These are phyloP conservation scores for Acorus calamus DNA, from an alignment of 106 monocot genomes.

Conservation along the genomic window DNA sequence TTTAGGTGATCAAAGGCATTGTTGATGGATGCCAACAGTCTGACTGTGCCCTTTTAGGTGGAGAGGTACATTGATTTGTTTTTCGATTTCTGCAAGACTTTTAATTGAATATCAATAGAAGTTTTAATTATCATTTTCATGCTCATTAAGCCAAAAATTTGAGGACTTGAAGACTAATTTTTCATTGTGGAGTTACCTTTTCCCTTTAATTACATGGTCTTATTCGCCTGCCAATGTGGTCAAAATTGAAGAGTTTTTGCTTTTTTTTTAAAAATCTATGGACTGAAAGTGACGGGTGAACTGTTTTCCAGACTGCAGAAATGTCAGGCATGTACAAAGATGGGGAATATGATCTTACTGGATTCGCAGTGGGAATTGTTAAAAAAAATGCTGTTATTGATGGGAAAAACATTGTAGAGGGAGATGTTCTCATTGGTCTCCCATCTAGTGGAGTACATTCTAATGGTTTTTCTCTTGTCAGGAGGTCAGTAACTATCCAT, in stretches of 20 bases:
- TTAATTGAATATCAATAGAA: background rate
- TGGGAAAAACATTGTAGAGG: slow-evolving; percentile 69
- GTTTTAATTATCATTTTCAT: background rate
- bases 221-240: too few relatives aligned
- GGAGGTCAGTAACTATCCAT: slow-evolving; percentile 38
- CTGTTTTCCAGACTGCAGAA: slow-evolving; percentile 63
- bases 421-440: slow-evolving; percentile 85
- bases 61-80: slow-evolving; percentile 51
- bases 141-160: too few relatives aligned
- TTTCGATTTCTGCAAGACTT: background rate
- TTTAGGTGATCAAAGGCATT: slow-evolving; percentile 89
- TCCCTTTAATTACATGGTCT: too few relatives aligned
- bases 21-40: slow-evolving; percentile 89
- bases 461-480: slow-evolving; percentile 95
- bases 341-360: slow-evolving; percentile 94
- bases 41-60: slow-evolving; percentile 83
- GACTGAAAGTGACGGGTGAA: too few relatives aligned
- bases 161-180: too few relatives aligned
- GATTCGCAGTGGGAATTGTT: slow-evolving; percentile 90
- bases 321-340: slow-evolving; percentile 90
- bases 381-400: slow-evolving; percentile 77
- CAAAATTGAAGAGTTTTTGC: too few relatives aligned
- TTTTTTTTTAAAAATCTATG: too few relatives aligned
- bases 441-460: slow-evolving; percentile 97
- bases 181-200: too few relatives aligned